Evolutionary conservation across 805 yeast species (phyloP).

Genomic region (Teunomyces pallodes): DNA sequence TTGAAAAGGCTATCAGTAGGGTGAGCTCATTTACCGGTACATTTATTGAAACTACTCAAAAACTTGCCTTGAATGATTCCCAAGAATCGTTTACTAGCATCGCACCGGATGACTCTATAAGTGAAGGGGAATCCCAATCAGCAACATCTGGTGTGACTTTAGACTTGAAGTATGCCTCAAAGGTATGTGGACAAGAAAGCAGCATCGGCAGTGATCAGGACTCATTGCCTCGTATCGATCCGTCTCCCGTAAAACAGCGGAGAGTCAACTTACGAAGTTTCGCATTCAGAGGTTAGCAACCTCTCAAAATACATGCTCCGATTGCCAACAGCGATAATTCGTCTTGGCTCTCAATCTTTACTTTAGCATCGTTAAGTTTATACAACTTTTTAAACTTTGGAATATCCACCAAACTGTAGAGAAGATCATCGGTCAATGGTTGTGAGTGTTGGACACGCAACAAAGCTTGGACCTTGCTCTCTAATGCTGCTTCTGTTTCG

Average conservation of each 20-base stretch:
- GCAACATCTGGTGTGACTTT: not conserved
- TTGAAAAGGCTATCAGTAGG: too few species aligned
- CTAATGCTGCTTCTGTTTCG: not conserved
- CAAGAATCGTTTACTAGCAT: slow-evolving; percentile 1
- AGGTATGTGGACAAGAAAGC: slow-evolving; percentile 1
- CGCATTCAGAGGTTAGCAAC: slow-evolving; percentile 27
- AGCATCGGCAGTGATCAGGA: not conserved
- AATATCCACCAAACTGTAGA: slow-evolving; percentile 17
- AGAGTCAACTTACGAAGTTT: slow-evolving; percentile 10
- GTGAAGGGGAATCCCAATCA: not conserved
- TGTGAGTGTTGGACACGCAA: not conserved
- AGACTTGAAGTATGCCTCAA: not conserved
- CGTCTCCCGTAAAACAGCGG: not conserved
- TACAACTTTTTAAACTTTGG: slow-evolving; percentile 34
- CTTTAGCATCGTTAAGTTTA: slow-evolving; percentile 33
- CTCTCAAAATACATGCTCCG: slow-evolving; percentile 50
- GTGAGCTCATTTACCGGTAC: not conserved
- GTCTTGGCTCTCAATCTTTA: slow-evolving; percentile 14
- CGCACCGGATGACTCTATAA: not conserved
- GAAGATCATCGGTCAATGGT: slow-evolving; percentile 1
- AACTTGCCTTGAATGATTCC: not conserved
- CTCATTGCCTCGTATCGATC: not conserved
- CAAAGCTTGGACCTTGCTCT: not conserved
- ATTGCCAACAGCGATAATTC: slow-evolving; percentile 42
- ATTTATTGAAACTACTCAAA: not conserved